Evolutionary conservation across 805 yeast genomes (phyloP).

Genomic region (Maudiozyma turicensis): DNA sequence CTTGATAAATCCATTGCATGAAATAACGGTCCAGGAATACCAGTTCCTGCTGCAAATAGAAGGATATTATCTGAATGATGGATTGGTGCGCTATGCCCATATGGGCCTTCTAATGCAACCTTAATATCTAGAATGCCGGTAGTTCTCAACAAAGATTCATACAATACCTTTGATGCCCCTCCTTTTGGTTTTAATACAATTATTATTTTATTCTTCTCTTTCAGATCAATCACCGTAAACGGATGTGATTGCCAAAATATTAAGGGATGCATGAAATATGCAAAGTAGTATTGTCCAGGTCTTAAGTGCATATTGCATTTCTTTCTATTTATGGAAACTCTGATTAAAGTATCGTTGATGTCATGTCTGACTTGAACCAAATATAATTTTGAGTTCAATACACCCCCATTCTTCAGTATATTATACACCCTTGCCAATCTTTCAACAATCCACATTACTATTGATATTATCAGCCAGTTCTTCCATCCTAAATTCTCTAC

Average conservation of each 20-base stretch:
- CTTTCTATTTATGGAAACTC: constrained; percentile 13
- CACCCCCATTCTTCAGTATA: constrained; percentile 17
- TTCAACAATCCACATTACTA: constrained; percentile 35
- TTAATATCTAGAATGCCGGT: constrained; percentile 26
- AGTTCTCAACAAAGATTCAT: constrained; percentile 26
- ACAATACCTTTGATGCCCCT: constrained; percentile 34
- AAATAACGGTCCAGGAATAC: constrained; percentile 53
- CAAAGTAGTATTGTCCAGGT: constrained; percentile 39
- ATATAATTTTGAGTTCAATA: constrained; percentile 11
- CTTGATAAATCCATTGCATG: constrained; percentile 32
- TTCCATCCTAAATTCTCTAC: constrained; percentile 36
- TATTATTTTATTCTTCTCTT: constrained; percentile 26
- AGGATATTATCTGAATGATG: constrained; percentile 44
- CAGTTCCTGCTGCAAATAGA: constrained; percentile 66
- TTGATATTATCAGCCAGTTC: constrained; percentile 32
- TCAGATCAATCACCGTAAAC: constrained; percentile 39
- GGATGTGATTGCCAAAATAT: constrained; percentile 53
- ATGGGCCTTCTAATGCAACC: constrained; percentile 56
- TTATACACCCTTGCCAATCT: constrained; percentile 31
- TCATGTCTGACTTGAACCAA: constrained; percentile 5
- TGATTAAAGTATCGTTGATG: constrained; percentile 10
- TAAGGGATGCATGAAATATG: constrained; percentile 37
- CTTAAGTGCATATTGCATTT: constrained; percentile 13
- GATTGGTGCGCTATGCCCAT: constrained; percentile 45
- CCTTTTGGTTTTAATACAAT: constrained; percentile 38